These are phyloP conservation scores for Yamadazyma ubonensis DNA, from an alignment of 805 yeast species.

Conservation along the genomic window DNA sequence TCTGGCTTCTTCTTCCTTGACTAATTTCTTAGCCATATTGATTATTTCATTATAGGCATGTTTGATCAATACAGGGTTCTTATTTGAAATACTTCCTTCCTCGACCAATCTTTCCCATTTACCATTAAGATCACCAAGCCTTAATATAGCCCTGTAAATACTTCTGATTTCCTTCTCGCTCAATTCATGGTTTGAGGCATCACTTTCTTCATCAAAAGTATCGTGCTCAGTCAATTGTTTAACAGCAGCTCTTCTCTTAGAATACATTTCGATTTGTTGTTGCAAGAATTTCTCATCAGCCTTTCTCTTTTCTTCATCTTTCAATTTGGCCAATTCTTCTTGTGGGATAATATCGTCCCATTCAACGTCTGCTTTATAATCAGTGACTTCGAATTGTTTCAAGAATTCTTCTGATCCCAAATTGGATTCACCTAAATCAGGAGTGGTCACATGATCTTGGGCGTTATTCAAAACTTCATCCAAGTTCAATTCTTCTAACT, in stretches of 20 bases:
- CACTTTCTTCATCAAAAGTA: constrained; percentile 36
- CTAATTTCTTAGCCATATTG: constrained; percentile 57
- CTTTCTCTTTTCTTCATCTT: constrained; percentile 85
- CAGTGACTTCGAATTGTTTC: constrained; percentile 97
- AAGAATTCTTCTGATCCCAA: constrained; percentile 97
- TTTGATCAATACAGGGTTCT: constrained; percentile 75
- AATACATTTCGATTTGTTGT: constrained; percentile 85
- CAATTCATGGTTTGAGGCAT: constrained; percentile 49
- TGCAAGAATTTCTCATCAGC: constrained; percentile 83
- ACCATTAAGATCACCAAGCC: constrained; percentile 73
- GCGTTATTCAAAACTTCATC: constrained; percentile 97
- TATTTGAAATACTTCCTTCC: constrained; percentile 85
- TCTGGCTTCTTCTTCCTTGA: constrained; percentile 63
- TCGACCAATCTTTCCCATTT: constrained; percentile 84
- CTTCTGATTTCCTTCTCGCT: constrained; percentile 86
- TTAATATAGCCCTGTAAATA: constrained; percentile 76
- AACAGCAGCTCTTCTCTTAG: constrained; percentile 75
- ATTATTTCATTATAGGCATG: constrained; percentile 74
- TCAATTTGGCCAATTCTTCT: constrained; percentile 82
- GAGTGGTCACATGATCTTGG: constrained; percentile 94
- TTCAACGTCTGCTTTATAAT: constrained; percentile 95
- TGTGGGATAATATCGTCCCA: constrained; percentile 99
- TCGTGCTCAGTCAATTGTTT: constrained; percentile 47
- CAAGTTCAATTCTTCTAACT: constrained; percentile 88
- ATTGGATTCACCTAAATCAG: constrained; percentile 95